Conservation (phyloP, 495 filamentous ascomycete genomes). For the Clohesyomyces aquaticus region DNA sequence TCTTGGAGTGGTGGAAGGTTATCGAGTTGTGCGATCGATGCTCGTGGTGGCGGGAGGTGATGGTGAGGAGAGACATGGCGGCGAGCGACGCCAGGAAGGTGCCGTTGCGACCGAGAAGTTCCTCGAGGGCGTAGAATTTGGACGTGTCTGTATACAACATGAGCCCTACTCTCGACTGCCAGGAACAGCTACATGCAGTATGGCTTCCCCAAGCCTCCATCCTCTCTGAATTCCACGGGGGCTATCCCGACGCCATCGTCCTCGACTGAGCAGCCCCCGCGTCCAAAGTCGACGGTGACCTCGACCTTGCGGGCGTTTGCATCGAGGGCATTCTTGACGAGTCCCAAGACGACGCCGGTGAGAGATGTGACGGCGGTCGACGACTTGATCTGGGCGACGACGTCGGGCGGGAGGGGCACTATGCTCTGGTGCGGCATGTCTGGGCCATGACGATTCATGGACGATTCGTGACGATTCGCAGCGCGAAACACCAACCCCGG, state of each 20-base stretch:
- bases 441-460: background rate
- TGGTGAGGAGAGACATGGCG: slow-evolving; percentile 73
- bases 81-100: slow-evolving; percentile 78
- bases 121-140: slow-evolving; percentile 56
- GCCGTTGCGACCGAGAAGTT: slow-evolving; percentile 68
- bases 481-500: too few relatives aligned
- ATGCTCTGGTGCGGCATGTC: slow-evolving; percentile 51
- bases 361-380: slow-evolving; percentile 77
- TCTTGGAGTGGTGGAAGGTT: slow-evolving; percentile 69
- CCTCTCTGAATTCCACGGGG: slow-evolving; percentile 68
- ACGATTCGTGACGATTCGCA: background rate
- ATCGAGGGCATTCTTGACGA: slow-evolving; percentile 89
- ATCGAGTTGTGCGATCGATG: slow-evolving; percentile 70
- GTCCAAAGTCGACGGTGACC: slow-evolving; percentile 72
- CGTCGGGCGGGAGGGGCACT: slow-evolving; percentile 70
- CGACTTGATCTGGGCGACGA: slow-evolving; percentile 84
- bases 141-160: slow-evolving; percentile 67
- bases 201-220: slow-evolving; percentile 73
- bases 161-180: slow-evolving; percentile 25
- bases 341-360: slow-evolving; percentile 69
- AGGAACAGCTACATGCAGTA: slow-evolving; percentile 49
- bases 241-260: slow-evolving; percentile 85
- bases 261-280: slow-evolving; percentile 81
- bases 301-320: slow-evolving; percentile 71
- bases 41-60: slow-evolving; percentile 73